Conservation (phyloP, 495 filamentous ascomycete species). For the Pyronema domesticum region DNA sequence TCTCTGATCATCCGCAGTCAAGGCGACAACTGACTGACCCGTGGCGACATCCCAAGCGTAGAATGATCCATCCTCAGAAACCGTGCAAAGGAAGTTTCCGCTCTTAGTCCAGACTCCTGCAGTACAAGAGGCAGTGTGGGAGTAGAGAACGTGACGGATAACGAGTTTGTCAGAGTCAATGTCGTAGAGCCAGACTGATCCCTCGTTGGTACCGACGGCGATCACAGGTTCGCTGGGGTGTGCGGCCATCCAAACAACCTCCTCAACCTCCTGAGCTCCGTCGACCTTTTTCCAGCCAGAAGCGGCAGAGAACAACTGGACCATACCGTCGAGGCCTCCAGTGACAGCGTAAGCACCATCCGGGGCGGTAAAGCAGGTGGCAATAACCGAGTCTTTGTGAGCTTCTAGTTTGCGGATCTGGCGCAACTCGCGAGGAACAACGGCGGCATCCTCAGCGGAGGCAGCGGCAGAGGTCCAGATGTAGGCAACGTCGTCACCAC, state of each 20-base stretch:
- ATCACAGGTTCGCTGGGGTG: constrained; percentile 58
- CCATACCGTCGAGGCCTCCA: constrained; percentile 65
- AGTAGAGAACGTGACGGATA: constrained; percentile 77
- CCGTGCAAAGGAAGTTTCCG: constrained; percentile 74
- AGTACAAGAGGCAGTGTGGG: constrained; percentile 72
- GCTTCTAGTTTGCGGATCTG: constrained; percentile 52
- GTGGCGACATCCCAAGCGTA: constrained; percentile 80
- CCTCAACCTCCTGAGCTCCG: constrained; percentile 69
- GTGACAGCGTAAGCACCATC: constrained; percentile 69
- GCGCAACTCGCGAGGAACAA: constrained; percentile 56
- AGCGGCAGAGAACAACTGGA: constrained; percentile 35
- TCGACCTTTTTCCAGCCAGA: constrained; percentile 44
- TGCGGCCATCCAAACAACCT: constrained; percentile 76
- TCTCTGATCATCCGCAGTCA: constrained; percentile 70
- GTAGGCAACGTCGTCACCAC: constrained; percentile 66
- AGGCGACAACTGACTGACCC: constrained; percentile 55
- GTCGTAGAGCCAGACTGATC: constrained; percentile 84
- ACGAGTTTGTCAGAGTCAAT: constrained; percentile 54
- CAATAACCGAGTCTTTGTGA: constrained; percentile 80
- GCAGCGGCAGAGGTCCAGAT: constrained; percentile 53
- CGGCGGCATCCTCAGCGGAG: constrained; percentile 39
- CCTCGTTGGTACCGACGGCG: constrained; percentile 81
- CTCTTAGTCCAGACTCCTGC: constrained; percentile 83
- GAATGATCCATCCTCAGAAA: constrained; percentile 72
- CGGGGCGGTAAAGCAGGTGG: constrained; percentile 65